Base-by-base conservation (phyloP, 106 monocot species). In the Acanthochlamys bracteata region DNA sequence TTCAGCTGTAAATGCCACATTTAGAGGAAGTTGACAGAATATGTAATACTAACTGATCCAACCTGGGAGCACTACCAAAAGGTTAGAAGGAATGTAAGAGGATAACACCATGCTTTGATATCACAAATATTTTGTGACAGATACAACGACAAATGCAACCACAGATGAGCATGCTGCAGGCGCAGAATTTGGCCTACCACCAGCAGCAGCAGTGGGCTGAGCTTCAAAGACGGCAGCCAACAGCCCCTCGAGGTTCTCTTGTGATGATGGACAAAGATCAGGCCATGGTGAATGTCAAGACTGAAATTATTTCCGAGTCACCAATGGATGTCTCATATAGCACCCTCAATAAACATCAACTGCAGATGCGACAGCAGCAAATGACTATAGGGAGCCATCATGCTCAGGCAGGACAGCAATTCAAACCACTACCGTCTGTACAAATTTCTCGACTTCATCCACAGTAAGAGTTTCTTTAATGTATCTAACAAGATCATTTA, bases 361-460 rank as follows among this genome's bases (percentile, higher is more conserved):
- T 75, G 70, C 82, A 85, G 60, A 61, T 84, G 16, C 83, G 93
- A 62, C 80, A 86, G n/a, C 91, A 86, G 41, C 85, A 83, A 69
- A 68, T 85, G 67, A 71, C 74, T 12, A 71, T 81, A 67, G 69
- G 62, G 9, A 76, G 66, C 53, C 73, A 75, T 11, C 69, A 67
- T 65, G 64, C 71, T 27, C 80, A 78, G 54, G 20, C 72, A 23
- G 70, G 58, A 10, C 82, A 86, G 54, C 91, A 95, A 71, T 84
- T 87, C 56, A 86, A 78, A 62, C 86, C 83, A 59, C 52, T 84
- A 24, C 73, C 74, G 21, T 55, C 79, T 60, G 73, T 69, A 45
- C 90, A 90, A 75, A 43, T 79, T 66, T 60, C 89, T 68, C 82
- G 78, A 24, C 70, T 89, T 52, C 86, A 86, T 60, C 41, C 78